phyloP scores from a whole-genome alignment of 208 protist species.

The Tetramitus jugosus region DNA sequence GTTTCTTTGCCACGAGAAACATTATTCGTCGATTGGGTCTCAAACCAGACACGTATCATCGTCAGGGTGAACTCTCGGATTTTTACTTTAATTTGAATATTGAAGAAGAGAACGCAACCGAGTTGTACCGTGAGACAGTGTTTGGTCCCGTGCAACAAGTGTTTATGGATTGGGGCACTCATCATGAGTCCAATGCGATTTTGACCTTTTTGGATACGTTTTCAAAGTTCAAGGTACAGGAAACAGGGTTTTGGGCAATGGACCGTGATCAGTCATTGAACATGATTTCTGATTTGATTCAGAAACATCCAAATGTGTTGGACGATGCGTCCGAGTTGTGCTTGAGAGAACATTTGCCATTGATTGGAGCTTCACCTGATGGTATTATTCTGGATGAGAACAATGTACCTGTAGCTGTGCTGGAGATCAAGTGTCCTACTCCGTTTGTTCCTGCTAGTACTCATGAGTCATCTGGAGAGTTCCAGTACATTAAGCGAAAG shows the following conservation, averaged over 20 bases:
- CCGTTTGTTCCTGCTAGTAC: not conserved
- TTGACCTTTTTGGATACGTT: not conserved
- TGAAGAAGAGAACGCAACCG: not conserved
- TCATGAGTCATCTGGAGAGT: not conserved
- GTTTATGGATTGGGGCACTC: not conserved
- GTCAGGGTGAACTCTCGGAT: not conserved
- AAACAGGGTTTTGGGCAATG: not conserved
- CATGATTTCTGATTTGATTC: not conserved
- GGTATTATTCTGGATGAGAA: not conserved
- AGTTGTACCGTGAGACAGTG: not conserved
- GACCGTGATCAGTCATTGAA: no score
- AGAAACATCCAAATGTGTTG: not conserved
- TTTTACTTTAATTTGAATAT: not conserved
- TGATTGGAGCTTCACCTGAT: not conserved
- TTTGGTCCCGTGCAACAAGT: not conserved
- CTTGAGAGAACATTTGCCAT: not conserved
- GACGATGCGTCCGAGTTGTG: not conserved
- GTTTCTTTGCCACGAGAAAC: not conserved
- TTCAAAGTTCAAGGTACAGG: not conserved
- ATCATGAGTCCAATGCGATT: not conserved
- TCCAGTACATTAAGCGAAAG: not conserved
- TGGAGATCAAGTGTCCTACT: slow-evolving; percentile 6
- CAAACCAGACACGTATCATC: not conserved
- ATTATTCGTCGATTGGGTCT: not conserved
- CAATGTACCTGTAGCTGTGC: not conserved